phyloP scores from a whole-genome alignment of 805 yeast genomes.

The Nakazawaea sp. region DNA sequence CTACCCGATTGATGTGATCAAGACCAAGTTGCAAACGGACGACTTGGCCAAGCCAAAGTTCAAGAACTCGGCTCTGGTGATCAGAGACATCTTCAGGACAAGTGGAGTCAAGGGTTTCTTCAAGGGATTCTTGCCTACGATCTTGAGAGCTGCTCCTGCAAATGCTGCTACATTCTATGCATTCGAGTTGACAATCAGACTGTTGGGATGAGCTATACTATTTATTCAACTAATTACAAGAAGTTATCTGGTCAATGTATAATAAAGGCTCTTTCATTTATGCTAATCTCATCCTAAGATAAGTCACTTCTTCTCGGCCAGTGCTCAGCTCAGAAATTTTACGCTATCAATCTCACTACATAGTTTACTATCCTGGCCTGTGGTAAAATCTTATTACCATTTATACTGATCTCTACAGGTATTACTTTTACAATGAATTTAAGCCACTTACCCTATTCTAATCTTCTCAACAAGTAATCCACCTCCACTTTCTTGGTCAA shows the following conservation, averaged over 20 bases:
- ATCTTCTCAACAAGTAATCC: slow-evolving; percentile 78
- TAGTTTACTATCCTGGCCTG: not conserved
- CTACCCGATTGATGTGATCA: slow-evolving; percentile 88
- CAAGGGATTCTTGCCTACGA: slow-evolving; percentile 88
- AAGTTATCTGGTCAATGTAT: no score
- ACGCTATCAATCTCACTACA: no score
- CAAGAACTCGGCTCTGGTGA: slow-evolving; percentile 53
- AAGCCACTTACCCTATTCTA: no score
- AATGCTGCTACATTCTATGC: slow-evolving; percentile 96
- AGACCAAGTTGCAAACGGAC: slow-evolving; percentile 77
- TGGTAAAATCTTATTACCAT: no score
- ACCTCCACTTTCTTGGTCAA: slow-evolving; percentile 93
- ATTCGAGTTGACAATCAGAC: slow-evolving; percentile 84
- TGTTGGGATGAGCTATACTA: slow-evolving; percentile 25
- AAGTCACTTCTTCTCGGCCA: no score
- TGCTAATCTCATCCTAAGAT: no score
- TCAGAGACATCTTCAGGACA: slow-evolving; percentile 41
- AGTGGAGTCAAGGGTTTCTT: slow-evolving; percentile 75
- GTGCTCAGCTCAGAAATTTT: no score
- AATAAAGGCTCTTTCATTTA: no score
- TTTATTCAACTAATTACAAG: no score
- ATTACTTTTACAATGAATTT: no score
- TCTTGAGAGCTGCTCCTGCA: slow-evolving; percentile 96
- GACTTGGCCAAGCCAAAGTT: slow-evolving; percentile 52
- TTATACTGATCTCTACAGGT: no score